Conservation (phyloP, 2,329 filamentous ascomycete species). For the Diplodia intermedia region DNA sequence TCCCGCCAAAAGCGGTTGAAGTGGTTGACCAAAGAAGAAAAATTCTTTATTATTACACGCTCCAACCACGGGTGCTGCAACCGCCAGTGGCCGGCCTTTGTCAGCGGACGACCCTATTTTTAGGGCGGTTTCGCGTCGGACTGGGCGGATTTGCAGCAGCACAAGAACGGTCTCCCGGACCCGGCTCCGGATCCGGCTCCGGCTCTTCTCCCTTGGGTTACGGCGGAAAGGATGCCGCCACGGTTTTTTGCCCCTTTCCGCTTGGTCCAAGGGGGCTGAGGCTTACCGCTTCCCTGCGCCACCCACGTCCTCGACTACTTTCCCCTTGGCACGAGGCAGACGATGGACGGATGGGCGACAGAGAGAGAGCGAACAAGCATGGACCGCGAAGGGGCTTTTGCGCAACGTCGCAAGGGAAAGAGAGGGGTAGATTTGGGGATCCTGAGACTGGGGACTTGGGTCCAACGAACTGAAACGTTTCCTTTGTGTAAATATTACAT, state of each 20-base stretch:
- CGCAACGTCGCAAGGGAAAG: background rate
- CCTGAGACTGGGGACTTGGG: background rate
- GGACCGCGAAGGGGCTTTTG: background rate
- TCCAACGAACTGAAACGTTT: constrained; percentile 18
- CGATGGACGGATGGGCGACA: background rate
- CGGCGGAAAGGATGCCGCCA: too few relatives aligned
- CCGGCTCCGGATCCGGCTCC: too few relatives aligned
- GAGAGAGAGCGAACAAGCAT: background rate
- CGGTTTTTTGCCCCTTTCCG: background rate
- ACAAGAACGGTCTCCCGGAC: too few relatives aligned
- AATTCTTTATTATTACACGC: background rate
- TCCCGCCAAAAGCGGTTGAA: constrained; percentile 27
- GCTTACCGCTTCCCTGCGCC: constrained; percentile 13
- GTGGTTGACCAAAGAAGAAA: constrained; percentile 1
- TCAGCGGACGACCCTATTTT: background rate
- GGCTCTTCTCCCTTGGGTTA: too few relatives aligned
- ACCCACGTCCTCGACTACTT: background rate
- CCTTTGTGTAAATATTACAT: constrained; percentile 4
- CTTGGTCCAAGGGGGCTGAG: constrained; percentile 8
- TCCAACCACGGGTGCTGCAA: too few relatives aligned
- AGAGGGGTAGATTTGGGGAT: background rate
- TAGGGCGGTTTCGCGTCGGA: constrained; percentile 1
- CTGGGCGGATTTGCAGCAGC: background rate
- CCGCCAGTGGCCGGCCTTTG: constrained; percentile 6
- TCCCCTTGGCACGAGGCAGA: background rate